A percentile compares a stretch with the other conserved stretches of the same genome.
phyloP scores from a whole-genome alignment of 2,329 filamentous ascomycete genomes.

The Talaromyces islandicus region DNA sequence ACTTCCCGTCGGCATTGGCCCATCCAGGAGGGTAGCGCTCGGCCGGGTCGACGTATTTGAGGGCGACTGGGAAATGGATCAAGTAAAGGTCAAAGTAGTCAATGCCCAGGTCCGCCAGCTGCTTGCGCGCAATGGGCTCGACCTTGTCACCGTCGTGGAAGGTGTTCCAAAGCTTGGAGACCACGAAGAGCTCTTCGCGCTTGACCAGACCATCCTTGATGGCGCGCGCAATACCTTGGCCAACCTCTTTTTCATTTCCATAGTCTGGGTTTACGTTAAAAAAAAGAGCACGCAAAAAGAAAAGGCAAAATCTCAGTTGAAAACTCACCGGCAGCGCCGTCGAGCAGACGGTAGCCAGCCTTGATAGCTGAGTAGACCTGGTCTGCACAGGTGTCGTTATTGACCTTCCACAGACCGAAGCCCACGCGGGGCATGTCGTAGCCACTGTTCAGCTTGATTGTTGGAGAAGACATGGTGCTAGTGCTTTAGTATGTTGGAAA shows the following conservation, averaged over 20 bases:
- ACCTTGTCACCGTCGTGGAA: constrained; percentile 79
- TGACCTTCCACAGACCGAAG: constrained; percentile 70
- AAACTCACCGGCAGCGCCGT: constrained; percentile 51
- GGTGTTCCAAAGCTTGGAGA: constrained; percentile 88
- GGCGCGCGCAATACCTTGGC: constrained; percentile 69
- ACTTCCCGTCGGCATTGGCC: constrained; percentile 57
- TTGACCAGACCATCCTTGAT: constrained; percentile 76
- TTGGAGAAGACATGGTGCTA: constrained; percentile 19
- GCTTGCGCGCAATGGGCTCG: constrained; percentile 67
- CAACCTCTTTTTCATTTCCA: constrained; percentile 73
- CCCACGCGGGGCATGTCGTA: constrained; percentile 37
- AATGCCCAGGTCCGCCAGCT: constrained; percentile 74
- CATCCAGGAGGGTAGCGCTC: constrained; percentile 77
- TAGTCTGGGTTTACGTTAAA: constrained; percentile 56
- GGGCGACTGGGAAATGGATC: constrained; percentile 81
- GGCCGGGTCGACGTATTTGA: constrained; percentile 76
- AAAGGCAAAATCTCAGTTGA: too few relatives aligned
- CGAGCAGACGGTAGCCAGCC: constrained; percentile 55
- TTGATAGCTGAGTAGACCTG: constrained; percentile 69
- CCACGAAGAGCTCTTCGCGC: constrained; percentile 83
- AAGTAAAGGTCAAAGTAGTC: constrained; percentile 90
- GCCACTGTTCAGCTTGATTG: constrained; percentile 22
- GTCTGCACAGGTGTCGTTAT: constrained; percentile 65
- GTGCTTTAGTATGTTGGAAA: not conserved
- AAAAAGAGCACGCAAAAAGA: not conserved